Percentiles rank a stretch among this genome's conserved stretches.
phyloP scores from a whole-genome alignment of 2,329 filamentous ascomycete genomes.

The Diaporthe humulicola region DNA sequence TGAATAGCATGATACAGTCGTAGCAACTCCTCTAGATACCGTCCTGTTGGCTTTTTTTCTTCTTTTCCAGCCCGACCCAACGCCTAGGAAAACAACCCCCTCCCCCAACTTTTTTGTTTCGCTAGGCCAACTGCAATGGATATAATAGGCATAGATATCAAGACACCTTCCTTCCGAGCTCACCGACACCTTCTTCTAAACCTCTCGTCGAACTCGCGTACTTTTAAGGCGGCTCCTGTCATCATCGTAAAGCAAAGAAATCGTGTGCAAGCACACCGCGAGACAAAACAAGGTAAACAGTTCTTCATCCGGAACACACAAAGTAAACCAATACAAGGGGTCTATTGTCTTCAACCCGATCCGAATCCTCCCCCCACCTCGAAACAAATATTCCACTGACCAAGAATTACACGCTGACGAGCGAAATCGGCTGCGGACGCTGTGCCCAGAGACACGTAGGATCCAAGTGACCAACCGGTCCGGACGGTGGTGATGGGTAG shows the following conservation, averaged over 20 bases:
- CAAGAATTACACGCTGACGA: constrained; percentile 5
- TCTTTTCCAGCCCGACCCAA: constrained; percentile 15
- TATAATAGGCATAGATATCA: background rate
- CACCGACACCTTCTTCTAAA: constrained; percentile 1
- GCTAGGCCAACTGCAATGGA: constrained; percentile 25
- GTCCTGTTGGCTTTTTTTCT: background rate
- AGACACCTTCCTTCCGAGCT: background rate
- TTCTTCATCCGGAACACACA: constrained; percentile 5
- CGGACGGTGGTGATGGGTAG: background rate
- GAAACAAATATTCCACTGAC: background rate
- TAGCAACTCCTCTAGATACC: constrained; percentile 25
- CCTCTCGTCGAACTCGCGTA: constrained; percentile 1
- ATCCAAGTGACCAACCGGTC: background rate
- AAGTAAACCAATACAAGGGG: constrained; percentile 3
- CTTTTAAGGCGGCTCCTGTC: constrained; percentile 17
- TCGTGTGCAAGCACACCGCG: background rate
- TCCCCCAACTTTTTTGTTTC: constrained; percentile 9
- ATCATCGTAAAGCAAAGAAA: constrained; percentile 29
- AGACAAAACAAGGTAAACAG: constrained; percentile 1
- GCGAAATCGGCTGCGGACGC: background rate
- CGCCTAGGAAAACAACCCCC: constrained; percentile 4
- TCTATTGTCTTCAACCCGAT: constrained; percentile 9
- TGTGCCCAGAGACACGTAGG: background rate
- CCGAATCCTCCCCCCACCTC: background rate
- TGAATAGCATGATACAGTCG: background rate